A percentile compares a stretch with the other conserved stretches of the same genome.
phyloP scores from a whole-genome alignment of 2,329 filamentous ascomycete species.

The Exophiala oligosperma region DNA sequence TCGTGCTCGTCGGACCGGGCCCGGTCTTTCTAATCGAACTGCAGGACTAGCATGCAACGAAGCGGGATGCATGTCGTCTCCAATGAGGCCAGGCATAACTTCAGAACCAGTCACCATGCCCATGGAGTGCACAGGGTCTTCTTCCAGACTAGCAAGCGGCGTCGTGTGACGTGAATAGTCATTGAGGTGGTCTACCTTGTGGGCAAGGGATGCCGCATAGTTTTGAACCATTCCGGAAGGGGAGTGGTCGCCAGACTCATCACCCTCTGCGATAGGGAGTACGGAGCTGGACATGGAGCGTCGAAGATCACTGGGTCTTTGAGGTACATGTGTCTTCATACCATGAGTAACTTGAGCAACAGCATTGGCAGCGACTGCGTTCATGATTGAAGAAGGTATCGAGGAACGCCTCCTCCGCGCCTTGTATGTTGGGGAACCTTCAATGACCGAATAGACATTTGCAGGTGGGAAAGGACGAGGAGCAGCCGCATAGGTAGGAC shows the following conservation, averaged over 20 bases:
- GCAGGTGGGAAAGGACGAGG: slow-evolving; percentile 66
- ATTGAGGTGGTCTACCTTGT: slow-evolving; percentile 73
- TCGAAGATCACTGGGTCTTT: slow-evolving; percentile 86
- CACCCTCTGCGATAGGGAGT: slow-evolving; percentile 75
- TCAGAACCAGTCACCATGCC: slow-evolving; percentile 64
- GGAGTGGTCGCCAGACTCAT: slow-evolving; percentile 76
- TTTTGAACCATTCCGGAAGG: slow-evolving; percentile 74
- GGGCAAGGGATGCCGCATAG: slow-evolving; percentile 66
- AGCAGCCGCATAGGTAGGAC: slow-evolving; percentile 68
- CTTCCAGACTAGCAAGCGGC: slow-evolving; percentile 81
- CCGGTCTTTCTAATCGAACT: slow-evolving; percentile 62
- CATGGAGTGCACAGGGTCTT: slow-evolving; percentile 73
- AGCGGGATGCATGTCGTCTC: slow-evolving; percentile 61
- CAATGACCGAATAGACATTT: slow-evolving; percentile 93
- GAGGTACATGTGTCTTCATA: slow-evolving; percentile 58
- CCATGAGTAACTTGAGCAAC: slow-evolving; percentile 46
- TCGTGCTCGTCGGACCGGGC: slow-evolving; percentile 82
- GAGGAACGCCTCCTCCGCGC: slow-evolving; percentile 92
- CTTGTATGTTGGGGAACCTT: slow-evolving; percentile 98
- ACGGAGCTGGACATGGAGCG: slow-evolving; percentile 88
- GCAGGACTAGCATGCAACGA: slow-evolving; percentile 57
- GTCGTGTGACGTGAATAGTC: slow-evolving; percentile 83
- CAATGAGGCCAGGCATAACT: slow-evolving; percentile 64
- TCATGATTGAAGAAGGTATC: slow-evolving; percentile 77
- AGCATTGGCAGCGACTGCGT: slow-evolving; percentile 61